Conservation (phyloP, 306 rosid genomes). For the Cucurbita moschata region DNA sequence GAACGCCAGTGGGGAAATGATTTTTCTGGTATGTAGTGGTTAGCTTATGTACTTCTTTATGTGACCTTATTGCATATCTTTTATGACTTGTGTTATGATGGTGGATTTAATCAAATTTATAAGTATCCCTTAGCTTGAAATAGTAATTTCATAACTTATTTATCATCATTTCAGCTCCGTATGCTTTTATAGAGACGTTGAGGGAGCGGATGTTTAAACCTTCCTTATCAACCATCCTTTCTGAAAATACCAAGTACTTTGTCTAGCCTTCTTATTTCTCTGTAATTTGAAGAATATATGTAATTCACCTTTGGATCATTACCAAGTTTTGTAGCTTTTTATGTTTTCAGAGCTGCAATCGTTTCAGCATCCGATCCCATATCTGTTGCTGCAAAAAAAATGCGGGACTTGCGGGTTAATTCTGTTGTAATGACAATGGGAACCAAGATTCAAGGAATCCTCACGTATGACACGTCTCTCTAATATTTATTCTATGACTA, state of each 20-base stretch:
- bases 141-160: background rate
- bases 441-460: constrained; percentile 84
- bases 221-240: constrained; percentile 60
- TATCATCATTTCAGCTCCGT: constrained; percentile 40
- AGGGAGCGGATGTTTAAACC: constrained; percentile 94
- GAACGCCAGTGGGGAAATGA: constrained; percentile 72
- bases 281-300: constrained; percentile 1
- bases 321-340: constrained; percentile 44
- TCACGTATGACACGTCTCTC: constrained; percentile 36
- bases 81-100: background rate
- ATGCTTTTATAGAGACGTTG: constrained; percentile 67
- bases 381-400: constrained; percentile 69
- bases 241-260: constrained; percentile 64
- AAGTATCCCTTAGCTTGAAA: background rate
- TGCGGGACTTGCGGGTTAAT: constrained; percentile 73
- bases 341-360: constrained; percentile 66
- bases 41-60: constrained; percentile 6
- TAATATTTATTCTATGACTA: background rate
- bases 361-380: constrained; percentile 79
- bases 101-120: background rate
- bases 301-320: constrained; percentile 16
- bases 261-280: constrained; percentile 1
- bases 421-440: constrained; percentile 55
- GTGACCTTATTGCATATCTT: constrained; percentile 4
- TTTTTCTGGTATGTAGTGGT: constrained; percentile 39